These are phyloP conservation scores for Phytophthora melonis DNA, from an alignment of 352 stramenopile species.

Conservation along the genomic window DNA sequence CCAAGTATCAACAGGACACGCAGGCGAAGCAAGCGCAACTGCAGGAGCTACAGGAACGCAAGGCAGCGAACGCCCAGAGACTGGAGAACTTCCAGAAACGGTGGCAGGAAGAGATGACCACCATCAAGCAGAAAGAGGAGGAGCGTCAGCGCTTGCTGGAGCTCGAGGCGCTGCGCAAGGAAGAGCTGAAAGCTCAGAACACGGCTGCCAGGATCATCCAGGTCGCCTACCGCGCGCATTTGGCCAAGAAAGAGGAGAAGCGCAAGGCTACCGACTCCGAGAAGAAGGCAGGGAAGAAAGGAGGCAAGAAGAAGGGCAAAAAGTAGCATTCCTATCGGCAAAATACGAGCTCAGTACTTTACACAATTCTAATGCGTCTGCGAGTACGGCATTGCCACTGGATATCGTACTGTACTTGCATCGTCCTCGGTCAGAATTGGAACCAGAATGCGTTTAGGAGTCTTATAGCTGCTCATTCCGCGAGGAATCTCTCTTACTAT, in stretches of 20 bases:
- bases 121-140: constrained; percentile 77
- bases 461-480: constrained; percentile 9
- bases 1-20: constrained; percentile 87
- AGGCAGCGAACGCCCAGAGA: constrained; percentile 62
- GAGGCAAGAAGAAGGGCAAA: constrained; percentile 62
- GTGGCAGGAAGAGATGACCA: constrained; percentile 78
- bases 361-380: no score
- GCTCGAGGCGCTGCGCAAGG: constrained; percentile 68
- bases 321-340: constrained; percentile 35
- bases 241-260: constrained; percentile 64
- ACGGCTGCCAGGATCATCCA: constrained; percentile 78
- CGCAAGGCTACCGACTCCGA: constrained; percentile 61
- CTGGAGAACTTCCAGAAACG: constrained; percentile 75
- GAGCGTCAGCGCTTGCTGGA: constrained; percentile 75
- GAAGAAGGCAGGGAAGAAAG: constrained; percentile 81
- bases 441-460: background rate
- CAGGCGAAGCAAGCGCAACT: constrained; percentile 75
- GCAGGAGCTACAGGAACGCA: constrained; percentile 64
- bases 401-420: background rate
- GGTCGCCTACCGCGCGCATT: constrained; percentile 57
- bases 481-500: background rate
- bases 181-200: constrained; percentile 77
- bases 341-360: no score
- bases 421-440: constrained; percentile 31
- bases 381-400: background rate